Evolutionary conservation across 2,329 filamentous ascomycete species (phyloP).

Genomic region (Neofusicoccum umdonicola): DNA sequence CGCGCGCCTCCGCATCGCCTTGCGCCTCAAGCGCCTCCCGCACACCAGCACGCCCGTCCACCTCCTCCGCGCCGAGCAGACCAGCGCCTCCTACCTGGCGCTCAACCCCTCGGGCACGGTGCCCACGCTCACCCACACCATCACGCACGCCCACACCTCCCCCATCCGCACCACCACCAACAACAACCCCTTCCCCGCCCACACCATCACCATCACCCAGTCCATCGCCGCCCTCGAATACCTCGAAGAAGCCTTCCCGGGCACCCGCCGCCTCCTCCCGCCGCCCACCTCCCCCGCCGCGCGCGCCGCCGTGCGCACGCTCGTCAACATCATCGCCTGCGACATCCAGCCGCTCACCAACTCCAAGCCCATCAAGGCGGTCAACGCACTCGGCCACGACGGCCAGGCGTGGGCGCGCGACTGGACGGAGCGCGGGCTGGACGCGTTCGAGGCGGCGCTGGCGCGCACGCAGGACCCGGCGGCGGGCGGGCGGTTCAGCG

Average conservation of each 20-base stretch:
- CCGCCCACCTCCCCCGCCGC: constrained; percentile 33
- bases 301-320: constrained; percentile 53
- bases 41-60: constrained; percentile 52
- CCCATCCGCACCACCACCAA: not conserved
- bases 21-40: constrained; percentile 41
- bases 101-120: constrained; percentile 48
- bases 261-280: constrained; percentile 48
- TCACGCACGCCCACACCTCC: constrained; percentile 18
- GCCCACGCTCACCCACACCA: constrained; percentile 40
- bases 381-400: constrained; percentile 46
- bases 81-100: constrained; percentile 42
- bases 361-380: constrained; percentile 50
- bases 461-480: constrained; percentile 18
- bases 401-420: constrained; percentile 52
- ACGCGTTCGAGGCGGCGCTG: constrained; percentile 54
- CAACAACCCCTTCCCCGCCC: constrained; percentile 11
- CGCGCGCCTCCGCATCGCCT: constrained; percentile 59
- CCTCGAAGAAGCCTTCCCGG: constrained; percentile 55
- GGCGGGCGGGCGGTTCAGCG: constrained; percentile 51
- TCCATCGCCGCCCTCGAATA: constrained; percentile 62
- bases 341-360: constrained; percentile 64
- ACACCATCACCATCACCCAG: constrained; percentile 41
- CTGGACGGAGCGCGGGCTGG: constrained; percentile 53
- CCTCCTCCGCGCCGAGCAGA: constrained; percentile 55
- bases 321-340: constrained; percentile 54